Evolutionary conservation across 148 eudicot species (phyloP).

Genomic region (Spergularia marina): DNA sequence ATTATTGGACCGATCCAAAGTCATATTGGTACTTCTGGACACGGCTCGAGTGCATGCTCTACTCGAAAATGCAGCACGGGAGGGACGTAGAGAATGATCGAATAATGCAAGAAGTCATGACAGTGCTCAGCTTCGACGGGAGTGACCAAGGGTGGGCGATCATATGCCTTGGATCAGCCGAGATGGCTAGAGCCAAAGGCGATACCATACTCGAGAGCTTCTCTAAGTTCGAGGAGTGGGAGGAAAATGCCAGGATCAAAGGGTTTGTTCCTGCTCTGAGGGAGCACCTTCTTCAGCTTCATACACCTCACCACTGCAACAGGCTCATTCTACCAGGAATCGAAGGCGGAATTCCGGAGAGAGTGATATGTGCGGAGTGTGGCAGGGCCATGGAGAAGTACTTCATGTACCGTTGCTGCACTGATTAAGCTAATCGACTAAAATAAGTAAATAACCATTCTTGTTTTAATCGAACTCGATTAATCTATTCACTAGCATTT

Average conservation of each 20-base stretch:
- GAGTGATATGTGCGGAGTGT: slow-evolving; percentile 67
- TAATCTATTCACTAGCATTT: neutral
- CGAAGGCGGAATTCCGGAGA: slow-evolving; percentile 40
- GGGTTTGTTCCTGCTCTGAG: slow-evolving; percentile 63
- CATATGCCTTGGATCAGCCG: slow-evolving; percentile 46
- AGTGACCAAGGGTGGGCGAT: slow-evolving; percentile 81
- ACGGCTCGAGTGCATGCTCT: slow-evolving; percentile 79
- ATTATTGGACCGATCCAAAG: slow-evolving; percentile 42
- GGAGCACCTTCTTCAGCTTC: slow-evolving; percentile 41
- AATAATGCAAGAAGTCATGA: slow-evolving; percentile 63
- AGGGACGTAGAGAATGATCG: slow-evolving; percentile 44
- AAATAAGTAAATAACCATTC: too few relatives aligned
- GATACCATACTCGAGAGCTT: slow-evolving; percentile 39
- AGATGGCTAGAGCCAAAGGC: slow-evolving; percentile 56
- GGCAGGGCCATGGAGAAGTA: slow-evolving; percentile 79
- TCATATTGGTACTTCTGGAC: slow-evolving; percentile 84
- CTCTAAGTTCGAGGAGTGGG: slow-evolving; percentile 45
- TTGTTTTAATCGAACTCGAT: neutral
- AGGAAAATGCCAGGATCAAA: slow-evolving; percentile 33
- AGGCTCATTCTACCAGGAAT: slow-evolving; percentile 69
- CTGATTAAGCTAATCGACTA: slow-evolving; percentile 32
- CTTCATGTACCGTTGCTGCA: slow-evolving; percentile 91
- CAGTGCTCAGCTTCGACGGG: slow-evolving; percentile 64
- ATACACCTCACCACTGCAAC: slow-evolving; percentile 75
- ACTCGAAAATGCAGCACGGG: slow-evolving; percentile 66